phyloP scores from a whole-genome alignment of 768 basidiomycete genomes.

The Leccinum subtestaceum region DNA sequence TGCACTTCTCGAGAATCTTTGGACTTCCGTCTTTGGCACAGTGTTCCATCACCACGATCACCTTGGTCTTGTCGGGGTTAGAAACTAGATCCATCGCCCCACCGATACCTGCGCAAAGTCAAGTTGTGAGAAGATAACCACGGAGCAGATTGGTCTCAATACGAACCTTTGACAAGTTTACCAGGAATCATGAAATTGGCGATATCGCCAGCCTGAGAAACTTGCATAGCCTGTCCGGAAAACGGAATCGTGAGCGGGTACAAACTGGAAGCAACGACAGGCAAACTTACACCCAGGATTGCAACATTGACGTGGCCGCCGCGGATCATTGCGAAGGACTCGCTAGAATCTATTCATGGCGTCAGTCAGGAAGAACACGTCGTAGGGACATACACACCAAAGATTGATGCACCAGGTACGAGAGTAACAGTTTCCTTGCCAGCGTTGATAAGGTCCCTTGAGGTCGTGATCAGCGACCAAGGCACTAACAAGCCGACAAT shows the following conservation, averaged over 20 bases:
- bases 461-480: conserved; percentile 3
- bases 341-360: conserved; percentile 60
- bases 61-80: conserved; percentile 92
- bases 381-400: conserved; percentile 53
- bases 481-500: background rate
- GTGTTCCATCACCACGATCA: conserved; percentile 89
- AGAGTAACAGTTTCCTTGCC: conserved; percentile 95
- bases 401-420: conserved; percentile 86
- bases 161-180: conserved; percentile 77
- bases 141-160: background rate
- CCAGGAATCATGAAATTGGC: conserved; percentile 99
- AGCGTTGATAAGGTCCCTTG: conserved; percentile 88
- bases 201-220: conserved; percentile 88
- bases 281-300: conserved; percentile 75
- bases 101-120: conserved; percentile 64
- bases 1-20: conserved; percentile 81
- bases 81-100: conserved; percentile 97
- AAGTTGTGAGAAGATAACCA: conserved; percentile 9
- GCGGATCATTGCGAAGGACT: conserved; percentile 97
- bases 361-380: background rate
- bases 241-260: background rate
- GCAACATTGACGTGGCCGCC: conserved; percentile 94
- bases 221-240: conserved; percentile 81
- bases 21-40: conserved; percentile 85
- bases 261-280: background rate